Percentiles rank a stretch among this genome's conserved stretches.
Conservation (phyloP, 2,329 filamentous ascomycete genomes). For the Alternaria incomplexa region DNA sequence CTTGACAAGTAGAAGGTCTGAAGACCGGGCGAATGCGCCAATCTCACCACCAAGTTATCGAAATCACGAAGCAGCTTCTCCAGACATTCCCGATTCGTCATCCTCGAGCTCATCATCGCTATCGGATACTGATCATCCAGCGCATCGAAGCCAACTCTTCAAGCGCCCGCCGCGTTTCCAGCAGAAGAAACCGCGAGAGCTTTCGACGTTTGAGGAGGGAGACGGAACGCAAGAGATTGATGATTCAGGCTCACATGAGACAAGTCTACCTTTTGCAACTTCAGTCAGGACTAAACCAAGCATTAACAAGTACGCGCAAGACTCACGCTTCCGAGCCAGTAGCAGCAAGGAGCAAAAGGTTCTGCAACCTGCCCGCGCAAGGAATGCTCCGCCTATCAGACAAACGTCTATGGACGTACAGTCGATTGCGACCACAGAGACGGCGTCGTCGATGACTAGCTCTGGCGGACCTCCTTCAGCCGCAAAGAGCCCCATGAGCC, state of each 20-base stretch:
- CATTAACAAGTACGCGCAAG: slow-evolving; percentile 13
- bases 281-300: slow-evolving; percentile 10
- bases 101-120: slow-evolving; percentile 43
- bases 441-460: slow-evolving; percentile 62
- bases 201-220: slow-evolving; percentile 33
- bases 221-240: slow-evolving; percentile 49
- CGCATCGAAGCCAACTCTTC: slow-evolving; percentile 53
- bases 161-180: slow-evolving; percentile 49
- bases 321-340: slow-evolving; percentile 5
- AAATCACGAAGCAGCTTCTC: slow-evolving; percentile 26
- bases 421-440: slow-evolving; percentile 29
- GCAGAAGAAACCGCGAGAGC: slow-evolving; percentile 35
- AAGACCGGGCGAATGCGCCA: slow-evolving; percentile 16
- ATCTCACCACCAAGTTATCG: slow-evolving; percentile 7
- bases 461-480: slow-evolving; percentile 37
- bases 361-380: slow-evolving; percentile 7
- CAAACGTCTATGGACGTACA: slow-evolving; percentile 27
- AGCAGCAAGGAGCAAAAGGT: slow-evolving; percentile 18
- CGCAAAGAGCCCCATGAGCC: slow-evolving; percentile 29
- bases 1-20: slow-evolving; percentile 23
- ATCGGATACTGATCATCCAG: slow-evolving; percentile 45
- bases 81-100: slow-evolving; percentile 30
- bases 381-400: slow-evolving; percentile 3
- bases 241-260: slow-evolving; percentile 61
- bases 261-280: slow-evolving; percentile 54